A percentile compares a stretch with the other conserved stretches of the same genome.
Evolutionary conservation across 345 rosid genomes (phyloP).

Genomic region (Aegle marmelos): DNA sequence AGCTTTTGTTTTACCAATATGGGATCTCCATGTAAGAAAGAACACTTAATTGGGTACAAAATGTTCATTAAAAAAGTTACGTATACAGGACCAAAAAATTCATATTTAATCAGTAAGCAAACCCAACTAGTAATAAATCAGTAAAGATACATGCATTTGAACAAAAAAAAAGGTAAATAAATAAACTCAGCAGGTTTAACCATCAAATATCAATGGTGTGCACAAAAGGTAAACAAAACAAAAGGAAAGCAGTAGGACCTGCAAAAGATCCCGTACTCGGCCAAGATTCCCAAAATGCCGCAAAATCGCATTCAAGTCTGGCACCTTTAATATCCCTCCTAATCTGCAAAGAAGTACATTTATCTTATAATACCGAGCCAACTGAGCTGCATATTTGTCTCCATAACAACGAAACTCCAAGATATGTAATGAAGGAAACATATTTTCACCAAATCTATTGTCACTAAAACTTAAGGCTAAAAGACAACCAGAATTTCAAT

Average conservation of each 20-base stretch:
- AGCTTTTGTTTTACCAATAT: not conserved
- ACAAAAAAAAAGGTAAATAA: not conserved
- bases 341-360: slow-evolving; percentile 31
- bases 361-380: not conserved
- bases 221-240: not conserved
- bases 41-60: not conserved
- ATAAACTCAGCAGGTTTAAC: not conserved
- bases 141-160: not conserved
- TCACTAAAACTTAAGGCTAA: not conserved
- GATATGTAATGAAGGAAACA: not conserved
- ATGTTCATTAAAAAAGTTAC: not conserved
- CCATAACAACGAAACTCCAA: not conserved
- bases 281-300: slow-evolving; percentile 64
- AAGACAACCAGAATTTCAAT: not conserved
- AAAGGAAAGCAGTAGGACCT: slow-evolving; percentile 38
- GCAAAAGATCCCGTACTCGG: slow-evolving; percentile 62
- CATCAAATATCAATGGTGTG: not conserved
- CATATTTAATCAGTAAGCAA: not conserved
- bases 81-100: not conserved
- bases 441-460: not conserved
- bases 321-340: slow-evolving; percentile 60
- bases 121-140: not conserved
- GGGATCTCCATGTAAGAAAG: not conserved
- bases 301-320: slow-evolving; percentile 74
- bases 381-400: not conserved